Percentiles rank a stretch among this genome's conserved stretches.
Conservation (phyloP, 1,139 yeast genomes). For the Diutina siamensis region DNA sequence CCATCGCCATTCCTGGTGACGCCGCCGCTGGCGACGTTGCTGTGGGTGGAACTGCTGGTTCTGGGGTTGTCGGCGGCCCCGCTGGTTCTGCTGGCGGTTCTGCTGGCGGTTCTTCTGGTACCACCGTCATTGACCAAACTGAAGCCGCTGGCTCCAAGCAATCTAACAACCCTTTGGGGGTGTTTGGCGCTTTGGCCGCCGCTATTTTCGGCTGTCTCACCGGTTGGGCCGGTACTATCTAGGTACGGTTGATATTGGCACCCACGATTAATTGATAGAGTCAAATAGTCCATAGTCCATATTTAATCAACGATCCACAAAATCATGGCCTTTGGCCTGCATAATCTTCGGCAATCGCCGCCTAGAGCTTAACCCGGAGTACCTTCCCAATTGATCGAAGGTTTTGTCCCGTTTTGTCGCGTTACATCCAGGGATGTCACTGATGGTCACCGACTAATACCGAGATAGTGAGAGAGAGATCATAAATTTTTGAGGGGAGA, state of each 20-base stretch:
- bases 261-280: background rate
- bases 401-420: no score
- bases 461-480: no score
- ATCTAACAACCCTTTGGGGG: constrained; percentile 1
- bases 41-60: background rate
- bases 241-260: no score
- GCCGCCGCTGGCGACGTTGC: background rate
- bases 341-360: no score
- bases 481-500: no score
- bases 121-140: background rate
- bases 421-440: no score
- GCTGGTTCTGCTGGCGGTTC: background rate
- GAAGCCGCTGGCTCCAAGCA: background rate
- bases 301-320: no score
- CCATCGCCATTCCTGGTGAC: background rate
- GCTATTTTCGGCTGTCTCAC: constrained; percentile 3
- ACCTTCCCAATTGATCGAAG: no score
- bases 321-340: no score
- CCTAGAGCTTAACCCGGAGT: no score
- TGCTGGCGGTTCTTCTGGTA: background rate
- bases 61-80: background rate
- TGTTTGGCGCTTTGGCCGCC: constrained; percentile 2
- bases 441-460: no score
- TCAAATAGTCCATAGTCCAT: background rate
- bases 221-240: constrained; percentile 1